These are phyloP conservation scores for Aphanomyces invadans DNA, from an alignment of 352 stramenopile species.

Conservation along the genomic window DNA sequence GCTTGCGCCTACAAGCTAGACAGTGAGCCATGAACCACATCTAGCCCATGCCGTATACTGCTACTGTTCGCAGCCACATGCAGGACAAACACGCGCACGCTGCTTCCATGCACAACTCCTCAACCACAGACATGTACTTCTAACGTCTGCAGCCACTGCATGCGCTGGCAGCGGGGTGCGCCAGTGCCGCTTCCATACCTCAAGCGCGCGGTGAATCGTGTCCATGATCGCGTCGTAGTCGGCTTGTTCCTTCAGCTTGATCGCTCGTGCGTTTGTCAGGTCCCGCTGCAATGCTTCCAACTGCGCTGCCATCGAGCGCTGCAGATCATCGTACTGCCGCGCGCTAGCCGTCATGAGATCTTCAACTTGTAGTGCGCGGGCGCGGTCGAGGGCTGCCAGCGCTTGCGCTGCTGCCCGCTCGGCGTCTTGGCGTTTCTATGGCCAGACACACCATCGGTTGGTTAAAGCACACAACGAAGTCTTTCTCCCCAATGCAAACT, in stretches of 20 bases:
- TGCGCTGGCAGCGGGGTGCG: too few relatives aligned
- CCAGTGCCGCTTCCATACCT: too few relatives aligned
- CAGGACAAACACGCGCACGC: too few relatives aligned
- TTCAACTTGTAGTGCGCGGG: background rate
- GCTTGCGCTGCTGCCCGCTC: background rate
- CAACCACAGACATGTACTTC: too few relatives aligned
- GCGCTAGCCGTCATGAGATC: background rate
- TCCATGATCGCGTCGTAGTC: slow-evolving; percentile 22
- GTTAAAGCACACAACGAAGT: too few relatives aligned
- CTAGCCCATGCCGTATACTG: too few relatives aligned
- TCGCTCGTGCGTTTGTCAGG: background rate
- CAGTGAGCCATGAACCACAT: background rate
- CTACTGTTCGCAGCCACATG: too few relatives aligned
- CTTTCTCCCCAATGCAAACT: too few relatives aligned
- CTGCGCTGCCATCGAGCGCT: background rate
- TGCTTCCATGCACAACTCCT: too few relatives aligned
- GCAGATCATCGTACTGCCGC: background rate
- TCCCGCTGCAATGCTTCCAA: background rate
- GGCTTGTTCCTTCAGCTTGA: slow-evolving; percentile 21
- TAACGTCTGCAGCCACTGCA: too few relatives aligned
- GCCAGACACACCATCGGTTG: too few relatives aligned
- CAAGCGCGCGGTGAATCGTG: background rate
- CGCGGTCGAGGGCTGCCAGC: background rate
- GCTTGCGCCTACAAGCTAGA: background rate
- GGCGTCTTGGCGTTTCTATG: slow-evolving; percentile 21